Conservation (phyloP, 225 moss, liverwort and hornwort species). For the Polytrichum formosum region DNA sequence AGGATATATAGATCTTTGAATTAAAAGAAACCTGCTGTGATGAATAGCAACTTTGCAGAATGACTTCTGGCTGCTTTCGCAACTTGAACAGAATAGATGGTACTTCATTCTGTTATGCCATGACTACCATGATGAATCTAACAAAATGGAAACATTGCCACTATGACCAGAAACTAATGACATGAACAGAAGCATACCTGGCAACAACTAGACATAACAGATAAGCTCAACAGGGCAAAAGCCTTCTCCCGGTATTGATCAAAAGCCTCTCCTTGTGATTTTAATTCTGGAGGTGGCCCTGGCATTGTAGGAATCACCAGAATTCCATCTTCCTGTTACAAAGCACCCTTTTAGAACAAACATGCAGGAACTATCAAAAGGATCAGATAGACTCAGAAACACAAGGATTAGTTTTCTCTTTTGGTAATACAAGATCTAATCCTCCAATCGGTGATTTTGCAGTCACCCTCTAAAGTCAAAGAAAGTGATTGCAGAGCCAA, state of each 20-base stretch:
- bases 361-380: neutral
- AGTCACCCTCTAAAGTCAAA: too few relatives aligned
- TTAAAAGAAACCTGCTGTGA: too few relatives aligned
- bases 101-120: too few relatives aligned
- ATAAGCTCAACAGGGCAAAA: constrained; percentile 64
- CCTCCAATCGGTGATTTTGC: neutral
- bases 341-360: neutral
- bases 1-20: neutral
- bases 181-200: constrained; percentile 49
- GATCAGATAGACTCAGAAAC: neutral
- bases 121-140: too few relatives aligned
- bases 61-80: too few relatives aligned
- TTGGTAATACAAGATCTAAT: neutral
- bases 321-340: constrained; percentile 59
- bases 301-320: constrained; percentile 85
- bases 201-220: constrained; percentile 73
- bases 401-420: neutral
- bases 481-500: neutral
- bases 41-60: too few relatives aligned
- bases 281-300: constrained; percentile 64
- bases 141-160: neutral
- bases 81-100: neutral
- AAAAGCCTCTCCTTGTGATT: constrained; percentile 40
- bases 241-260: constrained; percentile 43
- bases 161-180: neutral